Conservation (phyloP, 2,329 filamentous ascomycete species). For the Aspergillus sp. region DNA sequence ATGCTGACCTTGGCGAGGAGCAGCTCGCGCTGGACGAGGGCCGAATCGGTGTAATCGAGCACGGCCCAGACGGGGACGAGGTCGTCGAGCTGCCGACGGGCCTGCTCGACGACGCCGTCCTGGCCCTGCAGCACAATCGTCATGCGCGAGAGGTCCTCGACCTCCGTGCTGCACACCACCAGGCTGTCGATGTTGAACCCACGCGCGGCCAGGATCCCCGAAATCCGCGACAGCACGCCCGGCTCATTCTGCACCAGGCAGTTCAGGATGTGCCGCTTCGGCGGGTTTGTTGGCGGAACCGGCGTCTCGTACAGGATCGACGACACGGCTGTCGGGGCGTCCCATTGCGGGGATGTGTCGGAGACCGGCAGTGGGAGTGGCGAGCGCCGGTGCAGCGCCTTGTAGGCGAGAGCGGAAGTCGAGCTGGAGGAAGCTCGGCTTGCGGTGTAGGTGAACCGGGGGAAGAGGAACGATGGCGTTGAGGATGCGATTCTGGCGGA, state of each 20-base stretch:
- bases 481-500: conserved; percentile 19
- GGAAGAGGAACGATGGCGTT: too few species aligned
- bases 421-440: conserved; percentile 46
- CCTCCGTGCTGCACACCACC: conserved; percentile 95
- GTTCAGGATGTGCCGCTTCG: conserved; percentile 93
- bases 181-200: conserved; percentile 99
- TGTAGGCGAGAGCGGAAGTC: conserved; percentile 92
- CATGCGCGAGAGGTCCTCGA: conserved; percentile 94
- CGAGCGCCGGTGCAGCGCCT: conserved; percentile 85
- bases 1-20: conserved; percentile 95
- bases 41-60: conserved; percentile 84
- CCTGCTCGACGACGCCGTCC: conserved; percentile 95
- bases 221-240: conserved; percentile 90
- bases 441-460: conserved; percentile 25
- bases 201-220: conserved; percentile 86
- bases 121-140: conserved; percentile 95
- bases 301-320: conserved; percentile 99
- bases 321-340: conserved; percentile 85
- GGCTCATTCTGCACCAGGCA: conserved; percentile 98
- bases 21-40: conserved; percentile 90
- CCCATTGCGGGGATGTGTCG: conserved; percentile 68
- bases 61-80: conserved; percentile 97
- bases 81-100: conserved; percentile 87
- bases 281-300: conserved; percentile 67
- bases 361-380: conserved; percentile 73